Percentiles rank a stretch among this genome's conserved stretches.
phyloP scores from a whole-genome alignment of 2,329 filamentous ascomycete genomes.

The Penicillium sp. region DNA sequence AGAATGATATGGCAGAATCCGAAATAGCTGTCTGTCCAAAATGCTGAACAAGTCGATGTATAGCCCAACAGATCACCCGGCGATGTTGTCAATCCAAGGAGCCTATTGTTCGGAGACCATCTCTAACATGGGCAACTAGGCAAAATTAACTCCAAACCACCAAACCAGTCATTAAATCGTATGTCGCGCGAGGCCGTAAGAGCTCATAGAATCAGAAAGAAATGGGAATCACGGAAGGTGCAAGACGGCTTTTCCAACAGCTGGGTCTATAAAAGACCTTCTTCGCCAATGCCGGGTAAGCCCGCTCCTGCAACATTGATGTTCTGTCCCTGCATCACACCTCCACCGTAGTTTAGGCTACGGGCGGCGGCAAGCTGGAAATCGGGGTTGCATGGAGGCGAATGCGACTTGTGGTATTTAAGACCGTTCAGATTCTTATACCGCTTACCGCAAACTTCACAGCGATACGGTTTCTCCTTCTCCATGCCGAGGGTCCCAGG shows the following conservation, averaged over 20 bases:
- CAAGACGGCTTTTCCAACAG: conserved; percentile 4
- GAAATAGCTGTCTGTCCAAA: conserved; percentile 7
- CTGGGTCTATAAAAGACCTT: conserved; percentile 41
- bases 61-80: conserved; percentile 7
- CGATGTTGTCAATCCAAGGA: conserved; percentile 23
- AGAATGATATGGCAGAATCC: conserved; percentile 14
- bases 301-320: conserved; percentile 55
- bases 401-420: conserved; percentile 91
- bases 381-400: conserved; percentile 87
- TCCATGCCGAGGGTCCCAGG: conserved; percentile 99
- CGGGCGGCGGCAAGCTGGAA: conserved; percentile 60
- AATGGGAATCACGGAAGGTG: conserved; percentile 31
- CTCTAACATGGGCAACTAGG: conserved; percentile 25
- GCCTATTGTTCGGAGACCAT: conserved; percentile 20
- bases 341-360: conserved; percentile 44
- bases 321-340: conserved; percentile 53
- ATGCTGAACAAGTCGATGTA: conserved; percentile 25
- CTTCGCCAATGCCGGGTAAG: conserved; percentile 52
- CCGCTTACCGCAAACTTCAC: conserved; percentile 94
- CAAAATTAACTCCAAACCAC: conserved; percentile 36
- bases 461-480: conserved; percentile 98
- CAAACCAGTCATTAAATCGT: conserved; percentile 38
- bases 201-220: conserved; percentile 33
- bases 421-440: conserved; percentile 99
- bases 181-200: conserved; percentile 32